Evolutionary conservation across 192 early-diverging fungal species (phyloP), one percentile per base, ranked within the genome.

Genomic region (Diversispora eburnea): DNA sequence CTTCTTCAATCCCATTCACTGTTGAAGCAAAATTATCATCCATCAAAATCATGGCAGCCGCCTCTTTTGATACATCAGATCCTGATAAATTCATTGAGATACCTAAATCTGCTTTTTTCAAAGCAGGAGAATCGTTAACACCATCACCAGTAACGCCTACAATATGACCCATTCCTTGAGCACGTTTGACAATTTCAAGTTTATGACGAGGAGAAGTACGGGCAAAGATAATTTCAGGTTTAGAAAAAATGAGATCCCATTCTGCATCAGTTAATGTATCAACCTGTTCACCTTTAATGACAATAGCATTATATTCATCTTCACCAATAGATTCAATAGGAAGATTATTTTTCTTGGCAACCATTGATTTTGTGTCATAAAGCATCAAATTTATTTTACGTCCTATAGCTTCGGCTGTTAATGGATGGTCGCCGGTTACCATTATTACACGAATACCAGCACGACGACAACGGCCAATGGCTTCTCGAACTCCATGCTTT

Each of bases 21-120:
- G 92, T 92, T 9, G 93, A 93, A 13, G 97, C 94, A 91, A 99
- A 99, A 87, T 99, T 98, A 81, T 99, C 95, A 80, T 99, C 95
- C 49, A 99, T 79, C 63, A 99, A 82, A 77, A 99, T 95, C 97
- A 99, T 99, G 60, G 94, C 85, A 22, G 97, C 97, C 7, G 93
- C 93, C 73, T 96, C 95, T 80, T 99, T 99, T 46, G 93, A 93
- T 33, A 98, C 95, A 79, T 99, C 97, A 3, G 92, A 94, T 52
- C 95, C 97, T 56, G 91, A 92, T 46, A 90, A 78, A 84, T 97
- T 96, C 97, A 99, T 99, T 22, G 97, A 90, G 79, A 99, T 98
- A 68, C 97, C 97, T 67, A 99, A 78, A 81, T 99, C 94, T 1
- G 95, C 95, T 84, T 96, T 96, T 80, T 97, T 97, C 43, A 99